Evolutionary conservation across 768 basidiomycete species (phyloP), one percentile per base, ranked within the genome.

Genomic region (Cystofilobasidium bisporidii): DNA sequence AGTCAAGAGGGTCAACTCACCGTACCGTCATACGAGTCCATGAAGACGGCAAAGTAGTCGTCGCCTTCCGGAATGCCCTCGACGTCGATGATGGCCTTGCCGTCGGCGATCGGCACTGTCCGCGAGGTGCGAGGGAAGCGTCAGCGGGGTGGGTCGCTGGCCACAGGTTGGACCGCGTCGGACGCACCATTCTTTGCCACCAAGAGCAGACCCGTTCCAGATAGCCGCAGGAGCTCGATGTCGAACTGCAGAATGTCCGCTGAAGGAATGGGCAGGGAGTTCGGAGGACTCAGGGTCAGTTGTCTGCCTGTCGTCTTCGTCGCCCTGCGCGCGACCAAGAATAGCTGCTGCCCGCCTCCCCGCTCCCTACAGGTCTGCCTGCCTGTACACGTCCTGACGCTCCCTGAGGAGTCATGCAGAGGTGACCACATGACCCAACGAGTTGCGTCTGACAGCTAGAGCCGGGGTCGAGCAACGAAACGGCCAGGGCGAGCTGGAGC

Each of bases 21-120:
- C 8, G 58, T 59, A 22, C 68, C 68, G 48, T 64, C 63, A 45
- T 69, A 69, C 28, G 68, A 69, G 55, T 69, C 68, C 62, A 69
- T 53, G 40, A 69, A 65, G 28, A 69, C 59, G 22, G 33, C 45
- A 41, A 60, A 69, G 57, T 69, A 69, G 40, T 69, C 68, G 26
- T 69, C 68, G 12, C 68, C 68, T 24, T 57, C 61, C 30, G 68
- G 57, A n/a, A 69, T 69, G 6, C 62, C 68, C 32, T 64, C 63
- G 1, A 58, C 30, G 43, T 68, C 67, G 20, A 68, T 61, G 43
- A 68, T 43, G 8, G 67, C 67, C 41, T 63, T 57, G 10, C 22
- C 17, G 33, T 57, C 67, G 5, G 14, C 32, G n/a, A 68, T 28
- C 18, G 61, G 67, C 1, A 68, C 67, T 68, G 53, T 24, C 12